Percentiles rank a stretch among this genome's conserved stretches.
These are phyloP conservation scores for Oenanthe sinensis DNA, from an alignment of 129 eudicot species.

Conservation along the genomic window DNA sequence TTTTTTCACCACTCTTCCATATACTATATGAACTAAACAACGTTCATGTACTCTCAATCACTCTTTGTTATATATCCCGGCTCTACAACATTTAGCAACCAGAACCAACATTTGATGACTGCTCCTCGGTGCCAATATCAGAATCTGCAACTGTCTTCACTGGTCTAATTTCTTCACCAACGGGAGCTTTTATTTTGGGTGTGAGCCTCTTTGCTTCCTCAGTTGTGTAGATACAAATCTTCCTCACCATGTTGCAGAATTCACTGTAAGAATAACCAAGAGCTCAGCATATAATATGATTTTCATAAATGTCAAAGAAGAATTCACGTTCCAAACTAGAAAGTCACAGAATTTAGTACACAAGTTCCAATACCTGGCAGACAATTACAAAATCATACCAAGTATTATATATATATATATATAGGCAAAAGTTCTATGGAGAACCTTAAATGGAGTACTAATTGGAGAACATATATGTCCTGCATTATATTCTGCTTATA, in stretches of 20 bases:
- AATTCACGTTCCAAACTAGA: neutral
- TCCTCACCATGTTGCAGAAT: conserved; percentile 88
- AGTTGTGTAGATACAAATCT: conserved; percentile 70
- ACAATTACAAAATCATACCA: neutral
- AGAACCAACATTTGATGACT: conserved; percentile 57
- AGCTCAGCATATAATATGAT: neutral
- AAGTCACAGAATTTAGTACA: neutral
- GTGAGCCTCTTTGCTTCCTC: conserved; percentile 86
- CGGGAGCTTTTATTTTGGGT: conserved; percentile 59
- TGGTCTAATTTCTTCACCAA: conserved; percentile 45
- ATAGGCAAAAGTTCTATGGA: no score
- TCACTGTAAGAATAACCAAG: conserved; percentile 41
- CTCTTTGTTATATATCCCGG: neutral
- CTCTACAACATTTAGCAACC: conserved; percentile 17
- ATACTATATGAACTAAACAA: conserved; percentile 1
- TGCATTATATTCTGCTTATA: accelerated
- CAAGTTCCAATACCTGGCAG: neutral
- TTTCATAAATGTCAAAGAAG: neutral
- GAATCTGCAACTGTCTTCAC: conserved; percentile 33
- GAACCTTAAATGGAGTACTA: no score
- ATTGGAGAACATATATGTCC: no score
- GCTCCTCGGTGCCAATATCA: conserved; percentile 60
- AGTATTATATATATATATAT: neutral
- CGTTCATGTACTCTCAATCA: conserved; percentile 10
- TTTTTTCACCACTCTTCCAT: conserved; percentile 5